phyloP scores from a whole-genome alignment of 2,329 filamentous ascomycete genomes.

The Phyllosticta capitalensis region DNA sequence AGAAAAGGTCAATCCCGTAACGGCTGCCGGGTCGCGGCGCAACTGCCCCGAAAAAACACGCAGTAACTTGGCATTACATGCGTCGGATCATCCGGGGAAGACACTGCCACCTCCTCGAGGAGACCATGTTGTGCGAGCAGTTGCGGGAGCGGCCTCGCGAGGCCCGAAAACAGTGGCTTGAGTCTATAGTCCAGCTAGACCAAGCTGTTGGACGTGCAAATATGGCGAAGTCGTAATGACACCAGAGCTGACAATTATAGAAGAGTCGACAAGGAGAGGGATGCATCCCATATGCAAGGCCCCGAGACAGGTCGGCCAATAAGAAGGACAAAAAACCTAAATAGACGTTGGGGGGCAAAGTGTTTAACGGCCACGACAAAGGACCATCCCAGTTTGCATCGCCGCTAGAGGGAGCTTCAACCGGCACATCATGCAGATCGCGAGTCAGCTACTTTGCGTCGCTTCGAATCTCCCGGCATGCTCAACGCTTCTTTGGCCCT shows the following conservation, averaged over 20 bases:
- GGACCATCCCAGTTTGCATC: background rate
- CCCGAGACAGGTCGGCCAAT: background rate
- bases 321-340: background rate
- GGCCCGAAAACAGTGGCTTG: constrained; percentile 2
- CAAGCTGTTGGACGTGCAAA: background rate
- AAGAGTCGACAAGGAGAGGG: background rate
- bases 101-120: constrained; percentile 9
- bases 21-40: background rate
- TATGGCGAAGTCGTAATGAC: background rate
- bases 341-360: background rate
- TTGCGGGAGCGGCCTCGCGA: background rate
- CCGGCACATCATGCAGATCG: background rate
- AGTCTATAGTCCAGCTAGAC: constrained; percentile 5
- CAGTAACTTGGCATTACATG: constrained; percentile 5
- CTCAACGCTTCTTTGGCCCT: background rate
- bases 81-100: constrained; percentile 9
- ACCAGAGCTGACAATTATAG: background rate
- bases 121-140: background rate
- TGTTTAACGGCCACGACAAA: background rate
- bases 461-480: background rate
- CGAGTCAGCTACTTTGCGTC: background rate
- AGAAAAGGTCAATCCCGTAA: background rate
- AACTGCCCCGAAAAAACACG: background rate
- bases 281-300: background rate
- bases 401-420: background rate